Conservation (phyloP, 2,329 filamentous ascomycete genomes). For the Calonectria naviculata region DNA sequence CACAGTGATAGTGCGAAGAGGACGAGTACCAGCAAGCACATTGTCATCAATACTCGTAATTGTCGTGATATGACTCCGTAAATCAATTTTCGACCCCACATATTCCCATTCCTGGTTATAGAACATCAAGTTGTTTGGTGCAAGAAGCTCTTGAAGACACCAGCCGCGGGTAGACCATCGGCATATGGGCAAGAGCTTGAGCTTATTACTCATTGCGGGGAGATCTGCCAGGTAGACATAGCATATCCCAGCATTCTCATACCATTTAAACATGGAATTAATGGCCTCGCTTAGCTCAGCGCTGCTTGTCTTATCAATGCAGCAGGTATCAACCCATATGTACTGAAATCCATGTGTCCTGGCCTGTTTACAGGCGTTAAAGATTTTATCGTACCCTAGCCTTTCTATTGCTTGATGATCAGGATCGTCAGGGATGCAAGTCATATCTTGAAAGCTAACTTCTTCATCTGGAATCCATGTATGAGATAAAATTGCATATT, state of each 20-base stretch:
- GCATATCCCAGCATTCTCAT: not conserved
- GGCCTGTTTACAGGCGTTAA: not conserved
- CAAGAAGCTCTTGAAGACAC: conserved; percentile 18
- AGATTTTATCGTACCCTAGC: not conserved
- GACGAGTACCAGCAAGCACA: not conserved
- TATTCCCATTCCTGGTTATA: not conserved
- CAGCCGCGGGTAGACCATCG: conserved; percentile 15
- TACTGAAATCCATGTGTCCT: not conserved
- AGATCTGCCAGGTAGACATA: not conserved
- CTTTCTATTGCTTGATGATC: not conserved
- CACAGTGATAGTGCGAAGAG: not conserved
- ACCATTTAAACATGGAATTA: conserved; percentile 8
- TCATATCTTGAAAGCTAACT: not conserved
- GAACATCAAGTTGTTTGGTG: not conserved
- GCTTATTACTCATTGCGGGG: not conserved
- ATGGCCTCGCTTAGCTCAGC: not conserved
- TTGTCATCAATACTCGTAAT: not conserved
- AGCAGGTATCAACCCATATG: conserved; percentile 2
- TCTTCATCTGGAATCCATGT: not conserved
- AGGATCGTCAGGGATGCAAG: not conserved
- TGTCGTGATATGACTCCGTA: not conserved
- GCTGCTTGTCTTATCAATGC: conserved; percentile 7
- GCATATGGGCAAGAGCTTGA: not conserved
- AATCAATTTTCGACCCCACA: not conserved
- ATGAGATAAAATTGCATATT: conserved; percentile 5